Evolutionary conservation across 805 yeast species (phyloP).

Genomic region (Pichia sporocuriosa): DNA sequence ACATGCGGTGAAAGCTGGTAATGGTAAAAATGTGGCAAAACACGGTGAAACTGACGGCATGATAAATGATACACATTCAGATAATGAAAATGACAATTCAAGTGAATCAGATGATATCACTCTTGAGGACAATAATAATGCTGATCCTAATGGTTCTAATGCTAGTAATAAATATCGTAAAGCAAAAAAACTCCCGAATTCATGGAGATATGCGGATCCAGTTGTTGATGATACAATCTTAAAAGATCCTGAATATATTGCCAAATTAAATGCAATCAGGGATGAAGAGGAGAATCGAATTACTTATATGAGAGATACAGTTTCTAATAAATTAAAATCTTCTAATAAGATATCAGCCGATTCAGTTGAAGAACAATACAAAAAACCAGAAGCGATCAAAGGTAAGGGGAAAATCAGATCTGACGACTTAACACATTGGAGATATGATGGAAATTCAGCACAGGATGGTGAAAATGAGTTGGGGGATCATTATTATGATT

Average conservation of each 20-base stretch:
- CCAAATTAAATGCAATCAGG: conserved; percentile 5
- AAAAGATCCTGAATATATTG: conserved; percentile 19
- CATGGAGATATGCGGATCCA: conserved; percentile 28
- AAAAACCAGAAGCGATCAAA: background rate
- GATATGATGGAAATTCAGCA: too few species aligned
- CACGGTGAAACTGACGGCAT: too few species aligned
- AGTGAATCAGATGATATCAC: background rate
- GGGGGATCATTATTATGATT: too few species aligned
- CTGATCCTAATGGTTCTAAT: background rate
- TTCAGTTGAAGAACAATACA: too few species aligned
- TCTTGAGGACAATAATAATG: background rate
- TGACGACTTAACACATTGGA: too few species aligned
- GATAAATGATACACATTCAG: too few species aligned
- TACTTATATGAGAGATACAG: conserved; percentile 1
- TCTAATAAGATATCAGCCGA: too few species aligned
- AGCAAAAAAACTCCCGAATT: conserved; percentile 14
- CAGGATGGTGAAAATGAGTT: too few species aligned
- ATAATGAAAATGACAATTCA: too few species aligned
- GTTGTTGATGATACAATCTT: conserved; percentile 12
- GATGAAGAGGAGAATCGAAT: conserved; percentile 6
- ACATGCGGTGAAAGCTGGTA: conserved; percentile 29
- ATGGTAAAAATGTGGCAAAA: conserved; percentile 10
- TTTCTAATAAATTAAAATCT: conserved; percentile 12
- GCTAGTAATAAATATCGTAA: conserved; percentile 3
- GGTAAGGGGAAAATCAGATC: conserved; percentile 8